A percentile compares a stretch with the other conserved stretches of the same genome.
These are phyloP conservation scores for Podospora bellae-mahoneyi DNA, from an alignment of 495 filamentous ascomycete genomes.

Conservation along the genomic window DNA sequence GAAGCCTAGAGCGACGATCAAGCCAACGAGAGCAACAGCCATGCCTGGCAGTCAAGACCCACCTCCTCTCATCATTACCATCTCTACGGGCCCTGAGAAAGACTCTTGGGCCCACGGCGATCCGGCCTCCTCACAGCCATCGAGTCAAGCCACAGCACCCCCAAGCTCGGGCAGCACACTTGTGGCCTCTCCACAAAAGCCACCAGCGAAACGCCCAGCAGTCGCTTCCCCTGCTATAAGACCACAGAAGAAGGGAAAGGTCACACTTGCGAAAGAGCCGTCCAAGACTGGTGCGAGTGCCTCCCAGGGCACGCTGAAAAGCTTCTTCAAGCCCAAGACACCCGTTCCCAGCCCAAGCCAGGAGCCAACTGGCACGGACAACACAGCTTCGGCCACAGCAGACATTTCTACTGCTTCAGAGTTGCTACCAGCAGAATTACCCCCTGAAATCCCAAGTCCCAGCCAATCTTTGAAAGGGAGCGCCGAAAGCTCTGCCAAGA, in stretches of 20 bases:
- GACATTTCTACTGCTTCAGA: not conserved
- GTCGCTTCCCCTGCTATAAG: conserved; percentile 22
- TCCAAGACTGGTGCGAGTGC: conserved; percentile 38
- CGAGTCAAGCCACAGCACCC: not conserved
- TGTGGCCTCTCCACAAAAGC: not conserved
- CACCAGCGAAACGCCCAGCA: conserved; percentile 13
- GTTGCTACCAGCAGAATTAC: not conserved
- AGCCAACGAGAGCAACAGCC: conserved; percentile 14
- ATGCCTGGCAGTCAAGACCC: not conserved
- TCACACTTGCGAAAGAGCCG: conserved; percentile 32
- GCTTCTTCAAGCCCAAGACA: conserved; percentile 73
- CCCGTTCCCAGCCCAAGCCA: conserved; percentile 22
- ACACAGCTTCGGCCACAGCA: not conserved
- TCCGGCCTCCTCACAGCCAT: not conserved
- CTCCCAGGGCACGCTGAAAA: conserved; percentile 72
- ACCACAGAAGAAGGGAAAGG: conserved; percentile 43
- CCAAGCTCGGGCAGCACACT: not conserved
- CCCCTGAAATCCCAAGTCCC: not conserved
- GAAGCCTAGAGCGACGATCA: conserved; percentile 31
- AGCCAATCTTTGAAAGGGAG: conserved; percentile 3
- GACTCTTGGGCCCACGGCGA: not conserved
- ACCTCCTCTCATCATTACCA: not conserved
- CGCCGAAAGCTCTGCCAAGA: conserved; percentile 1
- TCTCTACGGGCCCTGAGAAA: conserved; percentile 1
- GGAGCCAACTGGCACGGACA: not conserved